Conservation (phyloP, 2,329 filamentous ascomycete genomes). For the Colletotrichum eleusines region DNA sequence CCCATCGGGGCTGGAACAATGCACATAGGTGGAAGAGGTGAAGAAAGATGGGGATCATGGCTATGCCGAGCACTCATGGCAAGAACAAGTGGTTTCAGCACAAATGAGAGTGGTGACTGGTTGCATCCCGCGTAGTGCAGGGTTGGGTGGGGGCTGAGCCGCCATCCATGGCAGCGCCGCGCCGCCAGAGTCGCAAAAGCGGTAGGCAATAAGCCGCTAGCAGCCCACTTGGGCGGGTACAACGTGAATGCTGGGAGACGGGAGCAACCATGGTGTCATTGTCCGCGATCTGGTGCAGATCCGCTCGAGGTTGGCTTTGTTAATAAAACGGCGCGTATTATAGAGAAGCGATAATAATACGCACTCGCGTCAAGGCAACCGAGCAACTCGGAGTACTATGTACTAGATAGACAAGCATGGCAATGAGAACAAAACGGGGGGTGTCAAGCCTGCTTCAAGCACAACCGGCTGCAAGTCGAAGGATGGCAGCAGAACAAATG, state of each 20-base stretch:
- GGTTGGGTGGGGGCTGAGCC: constrained; percentile 1
- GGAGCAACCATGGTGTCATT: constrained; percentile 28
- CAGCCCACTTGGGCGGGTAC: constrained; percentile 21
- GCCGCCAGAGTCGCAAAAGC: not conserved
- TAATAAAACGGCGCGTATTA: too few relatives aligned
- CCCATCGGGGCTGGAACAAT: constrained; percentile 30
- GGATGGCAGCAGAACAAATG: not conserved
- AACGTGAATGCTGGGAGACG: too few relatives aligned
- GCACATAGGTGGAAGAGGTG: constrained; percentile 34
- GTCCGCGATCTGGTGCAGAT: constrained; percentile 12
- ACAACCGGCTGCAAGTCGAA: not conserved
- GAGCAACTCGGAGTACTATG: too few relatives aligned
- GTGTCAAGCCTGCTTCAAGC: constrained; percentile 18
- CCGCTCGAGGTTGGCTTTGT: not conserved
- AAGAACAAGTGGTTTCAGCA: constrained; percentile 40
- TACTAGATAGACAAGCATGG: too few relatives aligned
- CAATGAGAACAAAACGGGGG: not conserved
- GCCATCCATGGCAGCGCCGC: not conserved
- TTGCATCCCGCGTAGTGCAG: constrained; percentile 33
- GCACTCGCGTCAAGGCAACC: not conserved
- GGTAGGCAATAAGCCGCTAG: constrained; percentile 1
- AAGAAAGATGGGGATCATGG: constrained; percentile 34
- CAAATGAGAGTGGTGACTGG: constrained; percentile 38
- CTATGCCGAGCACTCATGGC: constrained; percentile 30
- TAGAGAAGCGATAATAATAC: too few relatives aligned